Percentiles rank a stretch among this genome's conserved stretches.
Evolutionary conservation across 306 rosid species (phyloP).

Genomic region (Glycine tomentella): DNA sequence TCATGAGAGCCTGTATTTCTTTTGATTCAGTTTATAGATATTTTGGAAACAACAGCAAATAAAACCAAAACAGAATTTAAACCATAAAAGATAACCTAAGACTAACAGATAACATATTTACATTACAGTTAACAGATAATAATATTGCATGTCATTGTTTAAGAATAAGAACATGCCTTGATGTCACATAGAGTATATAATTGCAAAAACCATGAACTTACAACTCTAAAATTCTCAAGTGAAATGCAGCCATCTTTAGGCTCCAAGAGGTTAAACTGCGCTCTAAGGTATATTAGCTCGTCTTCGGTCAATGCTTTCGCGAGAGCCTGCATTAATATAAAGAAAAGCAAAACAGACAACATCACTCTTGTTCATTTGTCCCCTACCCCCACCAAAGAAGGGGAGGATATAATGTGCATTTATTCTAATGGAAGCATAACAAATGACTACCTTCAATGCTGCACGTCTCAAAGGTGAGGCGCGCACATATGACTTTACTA

Average conservation of each 20-base stretch:
- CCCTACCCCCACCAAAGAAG: background rate
- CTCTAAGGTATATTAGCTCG: constrained; percentile 78
- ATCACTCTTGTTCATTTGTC: constrained; percentile 30
- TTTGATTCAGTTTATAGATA: constrained; percentile 40
- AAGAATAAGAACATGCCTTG: constrained; percentile 15
- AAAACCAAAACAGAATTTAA: constrained; percentile 16
- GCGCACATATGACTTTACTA: constrained; percentile 77
- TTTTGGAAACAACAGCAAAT: constrained; percentile 34
- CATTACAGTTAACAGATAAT: constrained; percentile 13
- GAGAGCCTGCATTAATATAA: constrained; percentile 73
- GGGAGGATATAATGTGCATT: constrained; percentile 22
- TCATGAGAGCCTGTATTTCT: constrained; percentile 78
- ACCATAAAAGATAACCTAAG: constrained; percentile 2
- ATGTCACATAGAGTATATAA: constrained; percentile 21
- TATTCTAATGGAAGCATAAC: constrained; percentile 34
- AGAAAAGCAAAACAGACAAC: constrained; percentile 32
- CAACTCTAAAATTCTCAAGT: constrained; percentile 81
- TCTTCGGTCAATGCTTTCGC: constrained; percentile 85
- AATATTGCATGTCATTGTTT: constrained; percentile 15
- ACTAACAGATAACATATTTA: constrained; percentile 34
- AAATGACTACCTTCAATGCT: constrained; percentile 75
- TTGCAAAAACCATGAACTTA: constrained; percentile 50
- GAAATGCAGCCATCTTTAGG: constrained; percentile 76
- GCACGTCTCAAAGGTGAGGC: constrained; percentile 87
- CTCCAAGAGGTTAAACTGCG: constrained; percentile 83